Percentiles rank a stretch among this genome's conserved stretches.
Evolutionary conservation across 441 rosid species (phyloP).

Genomic region (Sinapis alba): DNA sequence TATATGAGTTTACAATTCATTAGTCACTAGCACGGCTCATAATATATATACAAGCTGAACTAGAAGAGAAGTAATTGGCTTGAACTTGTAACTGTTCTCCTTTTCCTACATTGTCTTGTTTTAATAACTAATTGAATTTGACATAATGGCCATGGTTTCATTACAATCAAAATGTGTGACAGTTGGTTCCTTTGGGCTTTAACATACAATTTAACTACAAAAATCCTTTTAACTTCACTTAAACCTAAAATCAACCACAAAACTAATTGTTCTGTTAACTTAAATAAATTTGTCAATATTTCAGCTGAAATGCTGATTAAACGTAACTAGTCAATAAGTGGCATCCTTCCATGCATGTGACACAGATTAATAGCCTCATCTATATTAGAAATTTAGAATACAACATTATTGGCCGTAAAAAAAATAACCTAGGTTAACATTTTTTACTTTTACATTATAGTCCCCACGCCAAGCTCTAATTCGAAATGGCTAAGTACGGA

Average conservation of each 20-base stretch:
- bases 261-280: not conserved
- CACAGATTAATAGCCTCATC: not conserved
- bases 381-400: not conserved
- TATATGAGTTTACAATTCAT: not conserved
- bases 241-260: not conserved
- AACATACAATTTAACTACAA: not conserved
- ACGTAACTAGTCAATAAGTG: not conserved
- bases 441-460: not conserved
- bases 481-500: conserved; percentile 30
- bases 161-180: not conserved
- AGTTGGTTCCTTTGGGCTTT: not conserved
- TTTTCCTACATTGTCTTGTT: not conserved
- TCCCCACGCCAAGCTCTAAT: conserved; percentile 5
- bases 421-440: not conserved
- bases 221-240: not conserved
- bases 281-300: not conserved
- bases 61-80: not conserved
- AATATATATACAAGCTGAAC: not conserved
- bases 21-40: not conserved
- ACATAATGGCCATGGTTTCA: not conserved
- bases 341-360: not conserved
- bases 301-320: not conserved
- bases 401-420: not conserved
- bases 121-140: not conserved
- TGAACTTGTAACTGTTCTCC: not conserved